Conservation (phyloP, 768 basidiomycete genomes). For the Suillus luteus region DNA sequence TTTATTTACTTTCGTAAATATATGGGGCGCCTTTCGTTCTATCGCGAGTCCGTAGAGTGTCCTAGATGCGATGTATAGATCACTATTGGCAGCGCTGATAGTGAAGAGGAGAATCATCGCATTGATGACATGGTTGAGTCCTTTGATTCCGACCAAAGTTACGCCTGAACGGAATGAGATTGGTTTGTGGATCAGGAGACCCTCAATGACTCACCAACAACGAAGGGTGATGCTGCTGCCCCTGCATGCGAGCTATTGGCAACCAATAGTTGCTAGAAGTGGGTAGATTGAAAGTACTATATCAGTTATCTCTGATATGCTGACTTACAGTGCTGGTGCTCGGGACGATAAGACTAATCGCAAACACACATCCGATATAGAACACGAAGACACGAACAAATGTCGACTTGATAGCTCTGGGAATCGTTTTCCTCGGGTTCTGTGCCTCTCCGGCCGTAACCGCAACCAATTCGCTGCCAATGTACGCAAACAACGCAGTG, state of each 20-base stretch:
- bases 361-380: constrained; percentile 72
- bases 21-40: constrained; percentile 50
- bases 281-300: neutral
- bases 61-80: constrained; percentile 58
- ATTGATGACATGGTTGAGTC: constrained; percentile 66
- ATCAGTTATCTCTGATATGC: constrained; percentile 33
- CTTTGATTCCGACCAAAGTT: constrained; percentile 54
- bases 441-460: constrained; percentile 61
- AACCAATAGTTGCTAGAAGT: constrained; percentile 35
- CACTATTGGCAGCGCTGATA: constrained; percentile 64
- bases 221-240: constrained; percentile 67
- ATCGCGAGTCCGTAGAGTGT: constrained; percentile 55
- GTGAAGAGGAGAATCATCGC: constrained; percentile 64
- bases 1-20: constrained; percentile 47
- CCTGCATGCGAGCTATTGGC: constrained; percentile 41
- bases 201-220: constrained; percentile 49
- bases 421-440: constrained; percentile 74
- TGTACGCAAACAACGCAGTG: constrained; percentile 73
- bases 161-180: constrained; percentile 29
- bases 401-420: constrained; percentile 65
- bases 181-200: neutral
- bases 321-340: constrained; percentile 48
- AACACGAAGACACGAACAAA: constrained; percentile 62
- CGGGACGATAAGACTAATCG: constrained; percentile 72
- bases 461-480: constrained; percentile 78